Evolutionary conservation across 768 basidiomycete species (phyloP).

Genomic region (Crucibulum laeve): DNA sequence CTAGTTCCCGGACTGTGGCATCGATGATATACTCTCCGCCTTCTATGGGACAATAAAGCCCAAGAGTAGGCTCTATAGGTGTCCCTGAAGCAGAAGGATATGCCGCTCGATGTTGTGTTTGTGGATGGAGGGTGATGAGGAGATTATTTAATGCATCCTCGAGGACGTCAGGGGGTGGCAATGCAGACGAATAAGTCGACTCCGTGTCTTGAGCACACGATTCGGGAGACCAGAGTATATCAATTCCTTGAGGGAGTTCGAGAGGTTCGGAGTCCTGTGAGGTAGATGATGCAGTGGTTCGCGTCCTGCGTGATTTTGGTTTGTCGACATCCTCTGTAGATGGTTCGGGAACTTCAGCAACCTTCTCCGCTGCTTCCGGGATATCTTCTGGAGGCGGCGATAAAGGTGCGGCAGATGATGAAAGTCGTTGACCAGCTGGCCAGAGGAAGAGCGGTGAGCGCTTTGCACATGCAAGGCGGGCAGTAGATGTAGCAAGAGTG

Average conservation of each 20-base stretch:
- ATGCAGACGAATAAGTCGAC: conserved; percentile 21
- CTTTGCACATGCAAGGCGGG: conserved; percentile 1
- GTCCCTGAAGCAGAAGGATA: conserved; percentile 51
- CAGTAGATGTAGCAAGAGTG: conserved; percentile 4
- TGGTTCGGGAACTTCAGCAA: conserved; percentile 12
- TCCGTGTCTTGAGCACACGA: conserved; percentile 27
- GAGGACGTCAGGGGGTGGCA: conserved; percentile 74
- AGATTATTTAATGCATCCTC: conserved; percentile 75
- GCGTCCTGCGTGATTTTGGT: conserved; percentile 33
- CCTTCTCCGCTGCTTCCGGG: conserved; percentile 10
- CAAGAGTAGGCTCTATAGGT: conserved; percentile 76
- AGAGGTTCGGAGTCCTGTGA: conserved; percentile 37
- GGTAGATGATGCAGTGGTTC: conserved; percentile 19
- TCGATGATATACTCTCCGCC: conserved; percentile 84
- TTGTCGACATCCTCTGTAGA: conserved; percentile 40
- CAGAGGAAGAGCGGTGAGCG: conserved; percentile 10
- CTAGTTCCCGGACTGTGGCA: conserved; percentile 74
- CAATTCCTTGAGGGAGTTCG: conserved; percentile 50
- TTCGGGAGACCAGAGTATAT: conserved; percentile 65
- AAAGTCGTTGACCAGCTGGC: conserved; percentile 5
- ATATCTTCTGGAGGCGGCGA: conserved; percentile 7
- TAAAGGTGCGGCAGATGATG: conserved; percentile 7
- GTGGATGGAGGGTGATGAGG: conserved; percentile 74
- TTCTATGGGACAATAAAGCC: conserved; percentile 79
- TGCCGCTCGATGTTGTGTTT: conserved; percentile 71